Base-by-base conservation (phyloP, 2,329 filamentous ascomycete genomes). In the Xylariaceae sp. region DNA sequence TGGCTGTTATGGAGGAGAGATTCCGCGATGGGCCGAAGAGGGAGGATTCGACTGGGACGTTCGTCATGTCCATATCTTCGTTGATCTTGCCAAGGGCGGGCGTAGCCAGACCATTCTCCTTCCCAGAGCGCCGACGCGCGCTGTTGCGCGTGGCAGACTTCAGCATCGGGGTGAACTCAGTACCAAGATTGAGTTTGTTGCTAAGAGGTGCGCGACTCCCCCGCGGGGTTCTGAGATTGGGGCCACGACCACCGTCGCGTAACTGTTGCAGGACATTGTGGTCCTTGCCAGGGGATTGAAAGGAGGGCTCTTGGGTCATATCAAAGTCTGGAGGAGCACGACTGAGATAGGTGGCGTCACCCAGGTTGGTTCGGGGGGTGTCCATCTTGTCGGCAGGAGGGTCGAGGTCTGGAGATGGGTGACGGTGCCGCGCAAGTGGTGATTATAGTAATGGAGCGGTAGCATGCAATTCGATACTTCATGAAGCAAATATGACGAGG, bases 121-220 rank as follows among this genome's bases (percentile, higher is more conserved):
- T 85, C 61, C 76, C 79, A n/a, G 22, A 37, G 51, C 61, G 68
- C 61, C 67, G 78, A 64, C 72, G 83, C 69, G 71, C 86, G 76
- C 71, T 89, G 71, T 73, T 90, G 73, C 69, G 74, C 59, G 78
- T 84, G n/a, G 77, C 81, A 18, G 71, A 89, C 65, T 95, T 95
- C 61, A 98, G 79, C 53, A 98, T 71, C 0, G 94, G 93, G 0
- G 93, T 98, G 63, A 98, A 98, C 57, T 98, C 94, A 54, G 82
- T 83, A 40, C 78, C 79, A 34, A 89, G 72, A 55, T 89, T 93
- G 55, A 79, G 79, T 52, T 81, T 77, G 63, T 87, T 80, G 47
- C 78, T 77, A 32, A 95, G 75, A 16, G 85, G 81, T 15, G 82
- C 79, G 49, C 87, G 82, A 34, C 54, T 66, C 42, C 78, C 77